Conservation (phyloP, 2,329 filamentous ascomycete genomes). For the Cladophialophora immunda region DNA sequence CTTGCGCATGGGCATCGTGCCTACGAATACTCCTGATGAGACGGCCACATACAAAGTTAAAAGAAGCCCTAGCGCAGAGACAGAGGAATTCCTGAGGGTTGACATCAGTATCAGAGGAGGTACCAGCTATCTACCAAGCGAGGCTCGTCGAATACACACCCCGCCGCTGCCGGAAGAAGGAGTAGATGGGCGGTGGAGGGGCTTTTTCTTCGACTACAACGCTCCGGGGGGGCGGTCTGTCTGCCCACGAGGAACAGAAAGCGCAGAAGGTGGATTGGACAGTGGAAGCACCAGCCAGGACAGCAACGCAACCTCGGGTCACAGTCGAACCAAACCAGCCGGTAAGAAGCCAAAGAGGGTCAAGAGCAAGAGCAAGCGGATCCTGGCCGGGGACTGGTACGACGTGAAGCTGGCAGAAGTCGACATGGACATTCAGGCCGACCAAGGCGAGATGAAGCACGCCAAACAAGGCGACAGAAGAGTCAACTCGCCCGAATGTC, state of each 20-base stretch:
- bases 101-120: conserved; percentile 41
- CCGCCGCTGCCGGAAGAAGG: conserved; percentile 39
- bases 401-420: conserved; percentile 39
- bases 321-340: background rate
- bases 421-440: conserved; percentile 26
- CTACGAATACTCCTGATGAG: conserved; percentile 40
- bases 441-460: conserved; percentile 11
- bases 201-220: conserved; percentile 42
- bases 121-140: conserved; percentile 42
- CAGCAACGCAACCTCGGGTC: conserved; percentile 6
- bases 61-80: conserved; percentile 39
- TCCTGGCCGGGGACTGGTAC: conserved; percentile 37
- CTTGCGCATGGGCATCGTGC: conserved; percentile 34
- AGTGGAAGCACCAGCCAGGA: conserved; percentile 8
- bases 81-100: conserved; percentile 42
- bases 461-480: conserved; percentile 29
- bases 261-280: conserved; percentile 1
- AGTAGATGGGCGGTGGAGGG: conserved; percentile 31
- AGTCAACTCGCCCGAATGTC: conserved; percentile 23
- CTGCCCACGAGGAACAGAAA: conserved; percentile 1
- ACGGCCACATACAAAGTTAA: conserved; percentile 41
- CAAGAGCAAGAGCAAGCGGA: conserved; percentile 26
- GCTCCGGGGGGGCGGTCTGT: conserved; percentile 26
- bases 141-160: conserved; percentile 41
- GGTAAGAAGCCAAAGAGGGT: conserved; percentile 12